These are phyloP conservation scores for Onygenales sp. DNA, from an alignment of 2,329 filamentous ascomycete genomes.

Conservation along the genomic window DNA sequence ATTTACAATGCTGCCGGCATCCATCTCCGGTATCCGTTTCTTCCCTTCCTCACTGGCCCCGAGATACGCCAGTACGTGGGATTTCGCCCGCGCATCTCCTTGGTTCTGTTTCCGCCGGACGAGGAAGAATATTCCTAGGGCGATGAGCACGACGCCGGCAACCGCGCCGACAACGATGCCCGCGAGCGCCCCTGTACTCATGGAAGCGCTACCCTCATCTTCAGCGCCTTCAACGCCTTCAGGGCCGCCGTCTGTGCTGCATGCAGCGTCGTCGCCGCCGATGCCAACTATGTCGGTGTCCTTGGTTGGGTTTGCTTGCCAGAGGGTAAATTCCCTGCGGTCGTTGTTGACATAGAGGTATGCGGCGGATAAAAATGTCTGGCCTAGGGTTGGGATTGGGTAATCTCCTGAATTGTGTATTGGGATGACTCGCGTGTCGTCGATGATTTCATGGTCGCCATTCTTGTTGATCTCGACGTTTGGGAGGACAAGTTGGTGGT, in stretches of 20 bases:
- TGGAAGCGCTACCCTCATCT: not conserved
- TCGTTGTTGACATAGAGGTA: slow-evolving; percentile 24
- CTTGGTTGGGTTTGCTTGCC: slow-evolving; percentile 10
- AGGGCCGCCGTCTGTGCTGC: not conserved
- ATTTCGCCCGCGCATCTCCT: not conserved
- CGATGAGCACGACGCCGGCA: not conserved
- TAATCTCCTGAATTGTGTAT: slow-evolving; percentile 6
- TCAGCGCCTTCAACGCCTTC: too few species aligned
- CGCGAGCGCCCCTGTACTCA: slow-evolving; percentile 5
- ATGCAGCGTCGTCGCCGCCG: not conserved
- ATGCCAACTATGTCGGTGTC: slow-evolving; percentile 13
- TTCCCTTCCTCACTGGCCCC: not conserved
- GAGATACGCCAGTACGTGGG: not conserved
- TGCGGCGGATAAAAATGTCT: slow-evolving; percentile 21
- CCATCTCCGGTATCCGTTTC: not conserved
- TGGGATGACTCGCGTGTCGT: not conserved
- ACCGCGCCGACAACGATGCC: slow-evolving; percentile 6
- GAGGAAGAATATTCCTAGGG: not conserved
- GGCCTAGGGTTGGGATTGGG: slow-evolving; percentile 17
- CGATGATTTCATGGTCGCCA: slow-evolving; percentile 5
- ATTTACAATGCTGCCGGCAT: not conserved
- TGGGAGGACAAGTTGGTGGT: slow-evolving; percentile 23
- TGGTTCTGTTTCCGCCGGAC: not conserved
- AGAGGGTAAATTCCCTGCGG: slow-evolving; percentile 13
- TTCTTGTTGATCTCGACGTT: slow-evolving; percentile 14